Evolutionary conservation across 2,329 filamentous ascomycete species (phyloP), one percentile per base, ranked within the genome.

Genomic region (Nigrograna mackinnonii): DNA sequence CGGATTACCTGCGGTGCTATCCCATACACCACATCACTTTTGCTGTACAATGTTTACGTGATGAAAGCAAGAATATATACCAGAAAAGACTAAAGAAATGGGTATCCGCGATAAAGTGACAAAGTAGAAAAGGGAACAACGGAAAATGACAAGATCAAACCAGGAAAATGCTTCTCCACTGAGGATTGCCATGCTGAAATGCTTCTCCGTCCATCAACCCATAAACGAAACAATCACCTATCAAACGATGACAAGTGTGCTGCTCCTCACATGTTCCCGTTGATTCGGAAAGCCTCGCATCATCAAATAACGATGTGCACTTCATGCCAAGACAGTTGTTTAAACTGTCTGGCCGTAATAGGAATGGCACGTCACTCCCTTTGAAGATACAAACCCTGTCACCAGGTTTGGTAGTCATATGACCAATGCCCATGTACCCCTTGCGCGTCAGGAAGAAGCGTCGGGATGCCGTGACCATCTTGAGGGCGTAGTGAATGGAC

Each of bases 371-470:
- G 4, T 37, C 46, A 24, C 52, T 52, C 5, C 44, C 43, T 17
- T 47, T 39, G 6, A 57, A 38, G 1, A 52, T 42, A 22, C 43
- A 51, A 11, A 57, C 21, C 6, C 26, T 21, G 20, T 57, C 54
- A 5, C 50, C 54, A n/a, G 31, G 42, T 7, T 24, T 13, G 5
- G 50, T 46, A 2, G 41, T 44, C 13, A 33, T 45, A 7, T 54
- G 55, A 6, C 50, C 55, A 7, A 59, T 41, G 4, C 55, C 55
- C 35, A 58, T 54, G 26, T 49, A 54, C 12, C 54, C 54, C 13
- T 43, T 43, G 2, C 40, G 35, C 5, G 54, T 55, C 9, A 58
- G 19, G 26, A 55, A 57, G 40, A 55, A 55, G 11, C 55, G 45
- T 4, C 52, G 51, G 13, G 46, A 50, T 2, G 52, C 46, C 3